Percentiles rank a stretch among this genome's conserved stretches.
Evolutionary conservation across 2,329 filamentous ascomycete species (phyloP).

Genomic region (Cladosporium sp.): DNA sequence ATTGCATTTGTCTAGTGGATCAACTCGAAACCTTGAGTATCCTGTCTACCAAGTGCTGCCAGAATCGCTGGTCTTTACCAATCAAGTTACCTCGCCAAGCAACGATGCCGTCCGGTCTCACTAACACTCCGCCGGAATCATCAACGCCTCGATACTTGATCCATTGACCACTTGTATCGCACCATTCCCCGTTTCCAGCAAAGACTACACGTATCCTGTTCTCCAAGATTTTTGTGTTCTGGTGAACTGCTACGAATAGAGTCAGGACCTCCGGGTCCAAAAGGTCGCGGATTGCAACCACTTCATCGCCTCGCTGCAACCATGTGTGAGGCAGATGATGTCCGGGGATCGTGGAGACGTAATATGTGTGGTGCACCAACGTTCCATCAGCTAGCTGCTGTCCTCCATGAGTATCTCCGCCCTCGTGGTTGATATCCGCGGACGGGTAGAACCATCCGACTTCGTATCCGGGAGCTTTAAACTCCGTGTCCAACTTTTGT

Average conservation of each 20-base stretch:
- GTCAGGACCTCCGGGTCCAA: constrained; percentile 24
- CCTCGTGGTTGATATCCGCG: constrained; percentile 24
- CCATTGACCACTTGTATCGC: constrained; percentile 27
- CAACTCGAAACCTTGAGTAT: neutral
- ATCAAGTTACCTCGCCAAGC: constrained; percentile 21
- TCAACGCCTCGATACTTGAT: constrained; percentile 21
- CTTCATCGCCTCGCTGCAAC: constrained; percentile 24
- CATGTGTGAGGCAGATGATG: constrained; percentile 38
- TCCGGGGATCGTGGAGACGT: constrained; percentile 33
- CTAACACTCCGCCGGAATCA: constrained; percentile 31
- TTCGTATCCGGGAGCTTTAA: constrained; percentile 37
- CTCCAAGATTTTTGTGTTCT: neutral
- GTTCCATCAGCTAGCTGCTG: constrained; percentile 23
- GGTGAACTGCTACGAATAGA: constrained; percentile 20
- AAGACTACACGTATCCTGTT: neutral
- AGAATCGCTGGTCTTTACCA: neutral
- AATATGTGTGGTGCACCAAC: constrained; percentile 15
- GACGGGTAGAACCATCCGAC: constrained; percentile 39
- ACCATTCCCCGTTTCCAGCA: neutral
- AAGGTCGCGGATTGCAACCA: constrained; percentile 30
- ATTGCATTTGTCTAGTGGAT: neutral
- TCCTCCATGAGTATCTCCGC: constrained; percentile 27
- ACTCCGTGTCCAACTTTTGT: constrained; percentile 36
- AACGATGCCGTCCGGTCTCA: constrained; percentile 38
- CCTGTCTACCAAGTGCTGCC: neutral